Base-by-base conservation (phyloP, 208 protist species). In the Acanthamoeba healyi region DNA sequence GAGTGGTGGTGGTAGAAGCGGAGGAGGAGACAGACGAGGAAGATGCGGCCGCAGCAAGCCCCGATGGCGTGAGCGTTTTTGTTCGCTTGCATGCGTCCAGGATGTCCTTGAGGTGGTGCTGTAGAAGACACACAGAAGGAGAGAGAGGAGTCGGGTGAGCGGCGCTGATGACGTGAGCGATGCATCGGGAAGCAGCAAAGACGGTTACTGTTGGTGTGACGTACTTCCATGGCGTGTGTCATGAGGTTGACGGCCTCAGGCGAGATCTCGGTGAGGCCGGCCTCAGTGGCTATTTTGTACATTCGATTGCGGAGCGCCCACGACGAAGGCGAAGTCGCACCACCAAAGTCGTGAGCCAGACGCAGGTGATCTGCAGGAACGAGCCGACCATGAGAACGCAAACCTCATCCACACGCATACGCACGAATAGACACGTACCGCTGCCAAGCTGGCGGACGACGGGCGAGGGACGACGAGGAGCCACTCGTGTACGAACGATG, bases 91-190 rank as follows among this genome's bases (percentile, higher is more conserved):
- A 65, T 36, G 51, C 29, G 19, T 51, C 40, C 1, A 88, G 79
- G 7, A 88, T 63, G 44, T 88, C 79, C 79, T 88, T 88, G 26
- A 88, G 42, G 49, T 88, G 79, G 40, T 88, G 79, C 79, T 88
- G 51, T 17, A 1, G 54, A 19, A 61, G 10, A 19, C 22, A 5
- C 7, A 61, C 22, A 15, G 12, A 61, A 15, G 19, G 61, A 67
- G 42, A 38, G 36, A 49, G 34, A 81, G 22, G 42, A 29, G 14
- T 12, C 6, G 0, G 72, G 10, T 22, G 36, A 81, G 17, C n/a
- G n/a, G n/a, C n/a, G n/a, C n/a, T n/a, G n/a, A n/a, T n/a, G n/a
- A n/a, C n/a, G n/a, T 5, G 36, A 22, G 40, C 4, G 32, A 88
- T 29, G 0, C 26, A 74, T 12, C 34, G 22, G 12, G 0, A 34